These are phyloP conservation scores for Lentinula edodes DNA, from an alignment of 768 basidiomycete species.

Conservation along the genomic window DNA sequence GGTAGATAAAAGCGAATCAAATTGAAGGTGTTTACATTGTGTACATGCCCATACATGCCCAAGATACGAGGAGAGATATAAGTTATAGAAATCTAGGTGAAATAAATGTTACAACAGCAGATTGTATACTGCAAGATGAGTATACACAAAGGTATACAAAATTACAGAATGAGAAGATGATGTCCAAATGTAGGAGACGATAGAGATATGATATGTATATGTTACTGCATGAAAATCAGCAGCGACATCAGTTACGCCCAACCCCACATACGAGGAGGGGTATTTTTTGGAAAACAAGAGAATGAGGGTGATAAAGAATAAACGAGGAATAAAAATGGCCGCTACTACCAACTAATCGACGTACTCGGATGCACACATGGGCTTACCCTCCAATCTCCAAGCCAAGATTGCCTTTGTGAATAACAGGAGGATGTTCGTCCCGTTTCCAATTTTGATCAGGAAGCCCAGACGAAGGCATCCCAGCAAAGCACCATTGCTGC, in stretches of 20 bases:
- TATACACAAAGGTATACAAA: too few species aligned
- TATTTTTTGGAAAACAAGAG: background rate
- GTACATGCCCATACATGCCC: too few species aligned
- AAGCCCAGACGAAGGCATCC: background rate
- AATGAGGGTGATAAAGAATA: background rate
- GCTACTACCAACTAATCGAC: too few species aligned
- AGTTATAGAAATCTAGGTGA: background rate
- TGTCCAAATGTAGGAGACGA: too few species aligned
- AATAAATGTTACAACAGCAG: background rate
- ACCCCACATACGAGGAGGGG: background rate
- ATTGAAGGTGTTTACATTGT: too few species aligned
- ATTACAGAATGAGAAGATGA: too few species aligned
- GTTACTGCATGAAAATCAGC: background rate
- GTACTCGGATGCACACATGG: background rate
- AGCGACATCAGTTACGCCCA: too few species aligned
- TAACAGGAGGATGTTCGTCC: background rate
- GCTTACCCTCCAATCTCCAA: background rate
- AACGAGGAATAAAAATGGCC: too few species aligned
- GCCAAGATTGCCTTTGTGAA: background rate
- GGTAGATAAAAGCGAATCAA: too few species aligned
- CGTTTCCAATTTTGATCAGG: background rate
- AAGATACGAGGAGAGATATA: too few species aligned
- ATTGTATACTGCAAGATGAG: background rate
- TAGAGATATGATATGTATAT: background rate
- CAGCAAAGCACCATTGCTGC: constrained; percentile 5